These are phyloP conservation scores for Moricandia arvensis DNA, from an alignment of 345 rosid species.

Conservation along the genomic window DNA sequence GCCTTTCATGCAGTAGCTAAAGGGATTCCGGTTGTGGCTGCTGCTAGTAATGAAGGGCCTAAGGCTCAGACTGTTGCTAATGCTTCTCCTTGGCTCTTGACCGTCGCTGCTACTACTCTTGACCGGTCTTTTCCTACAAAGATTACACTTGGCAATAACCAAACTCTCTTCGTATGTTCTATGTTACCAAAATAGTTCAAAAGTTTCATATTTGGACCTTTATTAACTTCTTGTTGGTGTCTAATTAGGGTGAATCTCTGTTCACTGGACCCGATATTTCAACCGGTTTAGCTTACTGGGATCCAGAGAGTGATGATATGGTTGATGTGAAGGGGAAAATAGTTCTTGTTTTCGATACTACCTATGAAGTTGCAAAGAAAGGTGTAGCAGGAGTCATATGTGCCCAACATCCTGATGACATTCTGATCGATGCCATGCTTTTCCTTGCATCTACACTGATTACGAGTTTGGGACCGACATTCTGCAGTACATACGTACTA, in stretches of 20 bases:
- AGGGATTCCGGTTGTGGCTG: constrained; percentile 41
- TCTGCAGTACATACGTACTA: constrained; percentile 35
- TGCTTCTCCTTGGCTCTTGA: constrained; percentile 49
- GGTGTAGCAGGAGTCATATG: constrained; percentile 36
- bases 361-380: not conserved
- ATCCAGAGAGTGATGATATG: not conserved
- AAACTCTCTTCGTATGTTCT: constrained; percentile 25
- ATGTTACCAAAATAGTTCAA: not conserved
- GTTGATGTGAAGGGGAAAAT: constrained; percentile 28
- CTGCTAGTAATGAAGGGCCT: constrained; percentile 36
- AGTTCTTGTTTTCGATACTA: constrained; percentile 12
- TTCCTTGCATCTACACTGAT: constrained; percentile 23
- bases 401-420: constrained; percentile 22
- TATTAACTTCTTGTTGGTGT: constrained; percentile 1
- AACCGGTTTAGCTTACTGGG: constrained; percentile 8
- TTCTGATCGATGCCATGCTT: not conserved
- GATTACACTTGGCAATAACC: constrained; percentile 36
- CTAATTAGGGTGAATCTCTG: constrained; percentile 39
- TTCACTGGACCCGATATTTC: constrained; percentile 31
- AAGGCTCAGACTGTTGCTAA: constrained; percentile 42
- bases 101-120: constrained; percentile 48
- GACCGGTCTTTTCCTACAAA: constrained; percentile 49
- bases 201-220: not conserved
- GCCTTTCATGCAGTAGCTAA: constrained; percentile 48
- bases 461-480: constrained; percentile 38